These are phyloP conservation scores for Diplotaxis tenuifolia DNA, from an alignment of 345 rosid species.

Conservation along the genomic window DNA sequence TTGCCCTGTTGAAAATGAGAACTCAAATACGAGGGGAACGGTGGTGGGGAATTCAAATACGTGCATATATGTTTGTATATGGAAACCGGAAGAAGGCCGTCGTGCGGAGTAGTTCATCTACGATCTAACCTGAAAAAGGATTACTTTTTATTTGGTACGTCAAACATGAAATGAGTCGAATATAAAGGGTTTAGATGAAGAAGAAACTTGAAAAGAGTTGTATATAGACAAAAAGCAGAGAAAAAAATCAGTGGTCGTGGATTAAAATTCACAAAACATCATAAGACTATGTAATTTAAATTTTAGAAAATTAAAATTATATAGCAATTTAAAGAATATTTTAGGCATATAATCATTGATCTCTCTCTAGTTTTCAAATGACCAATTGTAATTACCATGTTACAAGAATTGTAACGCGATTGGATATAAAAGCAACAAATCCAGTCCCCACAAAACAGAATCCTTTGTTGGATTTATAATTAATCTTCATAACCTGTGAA, in stretches of 20 bases:
- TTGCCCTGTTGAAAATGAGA: background rate
- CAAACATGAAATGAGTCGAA: background rate
- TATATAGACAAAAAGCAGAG: background rate
- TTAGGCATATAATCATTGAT: background rate
- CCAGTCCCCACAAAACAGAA: slow-evolving; percentile 20
- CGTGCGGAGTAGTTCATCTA: slow-evolving; percentile 1
- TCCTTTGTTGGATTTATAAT: slow-evolving; percentile 16
- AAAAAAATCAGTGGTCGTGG: background rate
- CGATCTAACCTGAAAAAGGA: background rate
- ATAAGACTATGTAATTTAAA: background rate
- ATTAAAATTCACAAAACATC: background rate
- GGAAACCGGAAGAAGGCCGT: background rate
- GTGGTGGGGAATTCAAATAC: background rate
- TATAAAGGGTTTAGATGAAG: background rate
- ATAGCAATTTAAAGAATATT: background rate
- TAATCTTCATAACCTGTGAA: background rate
- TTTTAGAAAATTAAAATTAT: background rate
- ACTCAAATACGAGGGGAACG: background rate
- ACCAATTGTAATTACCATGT: background rate
- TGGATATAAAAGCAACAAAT: slow-evolving; percentile 16
- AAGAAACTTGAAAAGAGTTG: background rate
- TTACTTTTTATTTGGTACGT: background rate
- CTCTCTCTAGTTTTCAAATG: background rate
- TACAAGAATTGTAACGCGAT: background rate
- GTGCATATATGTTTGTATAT: background rate